These are phyloP conservation scores for Malania oleifera DNA, from an alignment of 164 flowering plant species.

Conservation along the genomic window DNA sequence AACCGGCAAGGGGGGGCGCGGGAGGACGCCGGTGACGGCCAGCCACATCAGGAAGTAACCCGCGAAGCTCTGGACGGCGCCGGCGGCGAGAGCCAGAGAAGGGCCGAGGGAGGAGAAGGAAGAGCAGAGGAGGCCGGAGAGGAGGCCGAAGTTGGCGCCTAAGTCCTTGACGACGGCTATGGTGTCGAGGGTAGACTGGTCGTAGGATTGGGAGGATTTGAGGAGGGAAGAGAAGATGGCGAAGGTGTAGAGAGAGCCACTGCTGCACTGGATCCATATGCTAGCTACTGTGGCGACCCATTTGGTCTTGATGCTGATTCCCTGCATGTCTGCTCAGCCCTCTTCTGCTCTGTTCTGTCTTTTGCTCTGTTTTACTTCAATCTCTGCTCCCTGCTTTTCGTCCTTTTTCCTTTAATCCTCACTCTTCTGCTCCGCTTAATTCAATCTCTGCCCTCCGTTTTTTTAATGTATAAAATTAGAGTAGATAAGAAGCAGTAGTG, in stretches of 20 bases:
- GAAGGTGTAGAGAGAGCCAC: slow-evolving; percentile 9
- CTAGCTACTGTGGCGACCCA: too few species aligned
- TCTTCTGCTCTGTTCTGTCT: too few species aligned
- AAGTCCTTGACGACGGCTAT: neutral
- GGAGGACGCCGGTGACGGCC: neutral
- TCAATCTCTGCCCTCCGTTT: too few species aligned
- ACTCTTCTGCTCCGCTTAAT: too few species aligned
- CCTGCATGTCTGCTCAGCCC: too few species aligned
- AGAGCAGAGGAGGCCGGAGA: slow-evolving; percentile 1
- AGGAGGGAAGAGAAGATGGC: slow-evolving; percentile 6
- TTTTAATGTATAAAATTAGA: too few species aligned
- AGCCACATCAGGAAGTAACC: slow-evolving; percentile 14
- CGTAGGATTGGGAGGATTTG: slow-evolving; percentile 2
- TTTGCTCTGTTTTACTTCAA: too few species aligned
- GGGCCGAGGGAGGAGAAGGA: slow-evolving; percentile 4
- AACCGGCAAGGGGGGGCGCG: slow-evolving; percentile 24
- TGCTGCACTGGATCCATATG: slow-evolving; percentile 7
- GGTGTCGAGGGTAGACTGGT: neutral
- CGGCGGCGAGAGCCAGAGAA: slow-evolving; percentile 1
- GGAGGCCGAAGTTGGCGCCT: neutral
- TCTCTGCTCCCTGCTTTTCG: too few species aligned
- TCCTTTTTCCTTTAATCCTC: too few species aligned
- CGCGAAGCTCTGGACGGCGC: slow-evolving; percentile 3
- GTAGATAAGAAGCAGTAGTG: too few species aligned
- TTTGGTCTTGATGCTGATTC: too few species aligned